phyloP scores from a whole-genome alignment of 768 basidiomycete species.

The Podaxis sp. region DNA sequence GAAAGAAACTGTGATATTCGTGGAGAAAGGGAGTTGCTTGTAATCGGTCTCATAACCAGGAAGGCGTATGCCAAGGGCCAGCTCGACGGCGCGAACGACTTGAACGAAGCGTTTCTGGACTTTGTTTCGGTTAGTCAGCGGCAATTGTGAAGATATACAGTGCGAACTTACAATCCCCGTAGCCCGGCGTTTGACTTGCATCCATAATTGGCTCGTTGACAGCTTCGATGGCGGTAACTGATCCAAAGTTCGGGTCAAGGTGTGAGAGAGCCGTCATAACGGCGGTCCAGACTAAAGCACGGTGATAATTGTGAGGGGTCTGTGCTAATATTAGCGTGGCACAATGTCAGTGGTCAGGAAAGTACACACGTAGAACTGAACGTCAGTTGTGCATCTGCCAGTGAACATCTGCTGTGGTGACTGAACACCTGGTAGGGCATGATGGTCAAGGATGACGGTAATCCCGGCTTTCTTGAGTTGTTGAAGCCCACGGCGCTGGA shows the following conservation, averaged over 20 bases:
- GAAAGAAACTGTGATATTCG: slow-evolving; percentile 29
- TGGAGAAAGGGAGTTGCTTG: slow-evolving; percentile 13
- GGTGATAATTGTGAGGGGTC: slow-evolving; percentile 73
- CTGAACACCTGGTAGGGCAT: slow-evolving; percentile 72
- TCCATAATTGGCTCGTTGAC: slow-evolving; percentile 80
- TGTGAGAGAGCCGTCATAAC: slow-evolving; percentile 78
- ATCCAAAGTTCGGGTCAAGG: slow-evolving; percentile 62
- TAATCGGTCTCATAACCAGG: slow-evolving; percentile 28
- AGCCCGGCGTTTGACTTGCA: slow-evolving; percentile 62
- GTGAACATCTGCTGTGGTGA: slow-evolving; percentile 62
- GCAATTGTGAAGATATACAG: not conserved
- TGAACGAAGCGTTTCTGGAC: slow-evolving; percentile 72
- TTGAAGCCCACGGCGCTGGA: slow-evolving; percentile 60
- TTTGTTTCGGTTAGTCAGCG: slow-evolving; percentile 24
- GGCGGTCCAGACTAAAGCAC: slow-evolving; percentile 79
- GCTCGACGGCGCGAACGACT: slow-evolving; percentile 65
- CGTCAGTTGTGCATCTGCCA: slow-evolving; percentile 65
- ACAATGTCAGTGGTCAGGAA: not conserved
- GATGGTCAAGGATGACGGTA: slow-evolving; percentile 62
- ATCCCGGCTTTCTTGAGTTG: slow-evolving; percentile 66
- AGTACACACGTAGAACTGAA: slow-evolving; percentile 67
- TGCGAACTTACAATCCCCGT: slow-evolving; percentile 59
- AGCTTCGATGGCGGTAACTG: slow-evolving; percentile 72
- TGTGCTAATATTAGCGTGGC: slow-evolving; percentile 23
- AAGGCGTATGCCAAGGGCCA: slow-evolving; percentile 53